These are phyloP conservation scores for Trypanosoma caninum DNA, from an alignment of 208 protist genomes.

Conservation along the genomic window DNA sequence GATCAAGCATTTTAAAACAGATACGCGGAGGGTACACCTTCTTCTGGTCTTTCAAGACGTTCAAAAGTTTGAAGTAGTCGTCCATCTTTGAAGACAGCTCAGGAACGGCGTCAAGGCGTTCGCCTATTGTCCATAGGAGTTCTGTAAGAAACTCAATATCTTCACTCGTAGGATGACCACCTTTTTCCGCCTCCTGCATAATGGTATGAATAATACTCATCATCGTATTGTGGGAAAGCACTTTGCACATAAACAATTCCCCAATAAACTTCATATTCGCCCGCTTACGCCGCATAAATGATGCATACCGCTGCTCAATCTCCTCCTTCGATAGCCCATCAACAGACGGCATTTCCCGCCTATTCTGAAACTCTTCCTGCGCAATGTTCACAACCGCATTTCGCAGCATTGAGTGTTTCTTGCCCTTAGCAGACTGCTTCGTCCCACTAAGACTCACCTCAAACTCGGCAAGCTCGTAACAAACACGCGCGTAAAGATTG, in stretches of 20 bases:
- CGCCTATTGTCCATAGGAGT: constrained; percentile 69
- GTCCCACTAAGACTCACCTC: constrained; percentile 41
- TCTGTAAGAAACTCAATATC: constrained; percentile 82
- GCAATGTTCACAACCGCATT: constrained; percentile 58
- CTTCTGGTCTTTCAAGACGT: constrained; percentile 40
- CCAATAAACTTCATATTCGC: constrained; percentile 90
- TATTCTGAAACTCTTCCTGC: constrained; percentile 62
- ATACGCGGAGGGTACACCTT: constrained; percentile 75
- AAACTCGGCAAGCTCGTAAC: constrained; percentile 72
- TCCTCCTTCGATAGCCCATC: constrained; percentile 56
- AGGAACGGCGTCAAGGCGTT: constrained; percentile 49
- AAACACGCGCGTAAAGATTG: constrained; percentile 73
- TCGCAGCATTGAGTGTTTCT: constrained; percentile 64
- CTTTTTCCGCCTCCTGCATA: constrained; percentile 40
- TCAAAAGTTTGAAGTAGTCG: constrained; percentile 50
- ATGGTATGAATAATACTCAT: constrained; percentile 64
- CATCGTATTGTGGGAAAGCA: constrained; percentile 68
- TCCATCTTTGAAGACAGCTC: constrained; percentile 49
- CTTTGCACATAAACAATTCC: constrained; percentile 73
- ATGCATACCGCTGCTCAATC: constrained; percentile 46
- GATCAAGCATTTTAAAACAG: constrained; percentile 85
- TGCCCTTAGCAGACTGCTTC: constrained; percentile 11
- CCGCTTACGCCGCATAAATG: constrained; percentile 76
- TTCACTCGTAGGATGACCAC: constrained; percentile 46
- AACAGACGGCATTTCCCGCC: constrained; percentile 24